Conservation (phyloP, 2,329 filamentous ascomycete genomes). For the Lasiodiplodia citricola region DNA sequence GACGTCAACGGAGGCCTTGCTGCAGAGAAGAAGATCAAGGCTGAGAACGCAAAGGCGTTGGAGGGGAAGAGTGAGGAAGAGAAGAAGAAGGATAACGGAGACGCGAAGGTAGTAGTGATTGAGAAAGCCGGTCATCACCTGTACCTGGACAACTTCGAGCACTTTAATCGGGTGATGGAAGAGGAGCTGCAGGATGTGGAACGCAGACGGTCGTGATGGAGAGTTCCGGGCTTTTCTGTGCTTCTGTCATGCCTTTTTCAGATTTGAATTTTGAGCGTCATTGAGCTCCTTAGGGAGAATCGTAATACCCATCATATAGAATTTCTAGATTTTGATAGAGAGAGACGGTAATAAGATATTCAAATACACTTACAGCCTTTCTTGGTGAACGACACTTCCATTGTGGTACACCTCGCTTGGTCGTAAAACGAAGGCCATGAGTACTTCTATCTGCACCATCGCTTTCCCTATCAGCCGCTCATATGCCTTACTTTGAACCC, state of each 20-base stretch:
- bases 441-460: no score
- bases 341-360: not conserved
- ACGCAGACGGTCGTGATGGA: conserved; percentile 38
- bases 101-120: conserved; percentile 81
- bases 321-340: not conserved
- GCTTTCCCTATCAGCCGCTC: no score
- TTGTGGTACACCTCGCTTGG: no score
- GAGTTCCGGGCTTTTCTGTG: not conserved
- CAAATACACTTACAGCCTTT: not conserved
- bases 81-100: conserved; percentile 73
- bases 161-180: conserved; percentile 70
- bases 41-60: conserved; percentile 66
- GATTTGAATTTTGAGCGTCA: not conserved
- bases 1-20: conserved; percentile 72
- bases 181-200: conserved; percentile 70
- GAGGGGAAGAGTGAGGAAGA: conserved; percentile 67
- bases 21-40: conserved; percentile 77
- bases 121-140: conserved; percentile 73
- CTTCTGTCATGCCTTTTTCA: not conserved
- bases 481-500: no score
- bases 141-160: conserved; percentile 71
- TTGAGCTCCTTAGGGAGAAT: not conserved
- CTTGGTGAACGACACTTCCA: not conserved
- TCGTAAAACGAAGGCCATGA: no score
- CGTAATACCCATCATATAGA: not conserved